Evolutionary conservation across 225 moss, liverwort and hornwort genomes (phyloP), one percentile per base, ranked within the genome.

Genomic region (Ulota crispa): DNA sequence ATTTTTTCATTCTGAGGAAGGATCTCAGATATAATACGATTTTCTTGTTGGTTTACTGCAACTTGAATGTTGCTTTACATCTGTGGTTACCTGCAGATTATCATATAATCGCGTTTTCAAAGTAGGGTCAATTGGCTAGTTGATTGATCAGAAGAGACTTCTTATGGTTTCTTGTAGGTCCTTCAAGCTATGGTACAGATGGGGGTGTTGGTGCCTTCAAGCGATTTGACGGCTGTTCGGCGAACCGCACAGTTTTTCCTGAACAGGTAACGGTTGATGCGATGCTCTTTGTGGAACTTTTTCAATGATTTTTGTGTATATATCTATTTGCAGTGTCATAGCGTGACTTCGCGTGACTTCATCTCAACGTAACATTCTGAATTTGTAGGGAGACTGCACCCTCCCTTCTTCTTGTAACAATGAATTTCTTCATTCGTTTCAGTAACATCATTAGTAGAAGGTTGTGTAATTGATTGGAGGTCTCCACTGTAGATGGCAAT

Each of bases 141-240:
- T 11, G 7, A 64, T 69, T 87, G 79, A 87, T 63, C 28, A 70
- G 59, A 54, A 73, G 9, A 27, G 45, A 56, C 31, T 43, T 10
- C 36, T 71, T 28, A 27, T 32, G 20, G 8, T 42, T 77, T 70
- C 55, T 68, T 90, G 68, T 78, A 97, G 96, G 99, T 99, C 45
- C 92, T 99, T 64, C 88, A 90, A 89, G 94, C 99, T 41, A 99
- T 99, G 99, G 99, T 99, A 55, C 99, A 96, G 70, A 99, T 99
- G 99, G 99, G 99, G 72, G 99, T 99, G 67, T 82, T 99, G 63
- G 99, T 99, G 78, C 99, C 99, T 9, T 94, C 96, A 64, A 93
- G 99, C 66, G 96, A 99, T 68, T 80, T 99, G 82, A 99, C 96
- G 72, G 95, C 96, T 72, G 94, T 99, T 55, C 96, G 99, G 31